Conservation (phyloP, 441 rosid species). For the Kokia cookei region DNA sequence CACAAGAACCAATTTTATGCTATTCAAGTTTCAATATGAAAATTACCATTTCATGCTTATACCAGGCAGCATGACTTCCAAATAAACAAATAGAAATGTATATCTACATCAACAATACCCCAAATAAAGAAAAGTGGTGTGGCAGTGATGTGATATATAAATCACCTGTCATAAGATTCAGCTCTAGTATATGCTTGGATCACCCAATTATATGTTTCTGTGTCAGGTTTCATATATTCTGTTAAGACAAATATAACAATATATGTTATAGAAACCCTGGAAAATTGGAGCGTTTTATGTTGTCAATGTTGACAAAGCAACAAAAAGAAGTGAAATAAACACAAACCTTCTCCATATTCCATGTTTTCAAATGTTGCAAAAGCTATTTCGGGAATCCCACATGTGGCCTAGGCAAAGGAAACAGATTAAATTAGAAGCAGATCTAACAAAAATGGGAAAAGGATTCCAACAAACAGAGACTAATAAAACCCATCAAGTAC, state of each 20-base stretch:
- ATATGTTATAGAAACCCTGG: conserved; percentile 8
- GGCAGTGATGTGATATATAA: not conserved
- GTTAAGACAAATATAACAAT: conserved; percentile 21
- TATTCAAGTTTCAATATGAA: not conserved
- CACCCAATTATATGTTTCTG: conserved; percentile 96
- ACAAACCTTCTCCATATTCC: conserved; percentile 96
- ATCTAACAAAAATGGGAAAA: not conserved
- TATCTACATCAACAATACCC: not conserved
- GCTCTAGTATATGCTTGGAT: conserved; percentile 97
- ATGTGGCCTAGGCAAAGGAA: conserved; percentile 60
- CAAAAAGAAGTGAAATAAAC: conserved; percentile 13
- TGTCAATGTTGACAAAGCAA: not conserved
- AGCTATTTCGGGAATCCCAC: conserved; percentile 93
- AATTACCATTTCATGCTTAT: not conserved
- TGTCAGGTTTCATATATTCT: conserved; percentile 92
- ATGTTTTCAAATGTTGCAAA: conserved; percentile 90
- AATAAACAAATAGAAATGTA: not conserved
- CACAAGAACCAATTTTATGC: not conserved
- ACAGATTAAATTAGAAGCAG: conserved; percentile 1
- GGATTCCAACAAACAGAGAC: not conserved
- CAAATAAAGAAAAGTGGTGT: not conserved
- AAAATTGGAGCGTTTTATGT: not conserved
- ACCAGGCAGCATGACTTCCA: not conserved
- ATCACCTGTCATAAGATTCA: conserved; percentile 91
- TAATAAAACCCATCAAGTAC: not conserved